Evolutionary conservation across 1,284 basidiomycete species (phyloP), one percentile per base, ranked within the genome.

Genomic region (Ustilago crameri): DNA sequence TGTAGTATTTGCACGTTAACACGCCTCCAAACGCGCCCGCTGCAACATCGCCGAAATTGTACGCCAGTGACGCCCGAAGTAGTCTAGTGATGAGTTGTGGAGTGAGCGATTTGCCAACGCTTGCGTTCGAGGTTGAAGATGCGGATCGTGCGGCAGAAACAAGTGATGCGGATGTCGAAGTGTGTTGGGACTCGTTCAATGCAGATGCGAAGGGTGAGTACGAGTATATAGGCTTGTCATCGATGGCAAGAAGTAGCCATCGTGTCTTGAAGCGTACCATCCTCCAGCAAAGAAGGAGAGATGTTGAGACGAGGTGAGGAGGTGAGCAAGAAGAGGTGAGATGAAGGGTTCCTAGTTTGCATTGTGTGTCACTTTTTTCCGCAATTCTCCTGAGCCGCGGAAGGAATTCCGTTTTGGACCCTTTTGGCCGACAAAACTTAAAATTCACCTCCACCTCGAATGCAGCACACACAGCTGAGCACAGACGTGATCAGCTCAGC

Each of bases 211-310:
- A 59, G 10, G 68, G 54, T 3, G 57, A 50, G 5, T 44, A 20
- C 12, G 49, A 30, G n/a, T 51, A 32, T 1, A 59, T 54, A 2
- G 70, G 65, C 37, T 47, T 52, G 43, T 58, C 60, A 26, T 70
- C 67, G 23, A 75, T 51, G 20, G 68, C 61, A 1, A 75, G 49
- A 2, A 75, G 57, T 9, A 75, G 68, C 73, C 73, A 75, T 22
- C 73, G 67, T 8, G 64, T 71, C 51, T 75, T 74, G 58, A 74
- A 69, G n/a, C 71, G 71, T 22, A 74, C 71, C 71, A 74, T 74
- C 15, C n/a, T n/a, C n/a, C n/a, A n/a, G n/a, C n/a, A n/a, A n/a
- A n/a, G n/a, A n/a, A n/a, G n/a, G n/a, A n/a, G n/a, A n/a, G 32
- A 10, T 18, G 50, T 22, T 18, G 32, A 9, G 22, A 26, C 7